Percentiles rank a stretch among this genome's conserved stretches.
Conservation (phyloP, 2,329 filamentous ascomycete genomes). For the Fusarium azukiicola region DNA sequence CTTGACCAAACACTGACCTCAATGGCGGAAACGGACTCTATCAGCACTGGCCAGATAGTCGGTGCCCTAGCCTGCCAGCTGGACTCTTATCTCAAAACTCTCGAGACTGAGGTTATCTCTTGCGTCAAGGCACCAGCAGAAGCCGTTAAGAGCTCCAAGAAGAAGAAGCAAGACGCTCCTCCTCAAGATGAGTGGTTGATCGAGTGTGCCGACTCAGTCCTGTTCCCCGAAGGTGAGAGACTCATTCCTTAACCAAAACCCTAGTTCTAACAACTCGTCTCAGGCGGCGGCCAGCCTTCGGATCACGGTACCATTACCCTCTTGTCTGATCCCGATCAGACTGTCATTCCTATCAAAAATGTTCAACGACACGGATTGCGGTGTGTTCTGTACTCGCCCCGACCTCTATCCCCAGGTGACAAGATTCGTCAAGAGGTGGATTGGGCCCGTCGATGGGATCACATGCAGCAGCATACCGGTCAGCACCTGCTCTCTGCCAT, state of each 20-base stretch:
- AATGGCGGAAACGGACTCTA: slow-evolving; percentile 29
- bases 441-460: slow-evolving; percentile 57
- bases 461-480: slow-evolving; percentile 60
- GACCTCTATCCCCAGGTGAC: slow-evolving; percentile 43
- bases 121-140: slow-evolving; percentile 51
- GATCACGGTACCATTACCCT: slow-evolving; percentile 53
- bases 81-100: slow-evolving; percentile 51
- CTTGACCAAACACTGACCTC: background rate
- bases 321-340: slow-evolving; percentile 27
- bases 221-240: slow-evolving; percentile 56
- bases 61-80: slow-evolving; percentile 56
- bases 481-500: slow-evolving; percentile 59
- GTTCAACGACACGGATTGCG: slow-evolving; percentile 55
- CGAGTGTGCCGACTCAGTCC: slow-evolving; percentile 56
- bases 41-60: slow-evolving; percentile 39
- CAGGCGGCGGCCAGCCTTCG: slow-evolving; percentile 58
- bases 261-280: background rate
- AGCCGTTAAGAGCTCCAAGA: slow-evolving; percentile 43
- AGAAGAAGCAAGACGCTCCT: slow-evolving; percentile 47
- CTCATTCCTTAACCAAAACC: accelerated
- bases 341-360: slow-evolving; percentile 48
- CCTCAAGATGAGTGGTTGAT: slow-evolving; percentile 54
- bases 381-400: slow-evolving; percentile 51
- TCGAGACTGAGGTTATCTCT: slow-evolving; percentile 54
- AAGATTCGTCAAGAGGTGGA: slow-evolving; percentile 54